phyloP scores from a whole-genome alignment of 176 grass and related monocot species.

The Oryza longistaminata region DNA sequence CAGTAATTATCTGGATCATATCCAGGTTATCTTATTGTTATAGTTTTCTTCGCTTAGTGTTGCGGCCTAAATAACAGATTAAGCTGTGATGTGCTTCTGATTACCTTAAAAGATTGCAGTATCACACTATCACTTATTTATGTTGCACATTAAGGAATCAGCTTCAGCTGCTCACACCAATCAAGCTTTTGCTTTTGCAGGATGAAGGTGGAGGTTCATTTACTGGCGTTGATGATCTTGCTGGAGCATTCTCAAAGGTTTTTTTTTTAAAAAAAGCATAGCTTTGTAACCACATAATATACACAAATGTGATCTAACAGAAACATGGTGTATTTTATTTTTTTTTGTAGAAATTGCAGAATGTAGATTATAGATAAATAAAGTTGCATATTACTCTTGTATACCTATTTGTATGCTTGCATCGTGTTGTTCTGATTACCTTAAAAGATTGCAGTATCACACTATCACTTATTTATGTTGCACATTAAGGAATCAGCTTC shows the following conservation, averaged over 20 bases:
- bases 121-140: background rate
- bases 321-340: background rate
- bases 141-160: background rate
- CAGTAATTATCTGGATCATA: background rate
- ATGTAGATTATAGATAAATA: constrained; percentile 1
- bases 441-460: background rate
- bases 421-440: background rate
- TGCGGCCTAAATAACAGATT: background rate
- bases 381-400: background rate
- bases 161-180: constrained; percentile 1
- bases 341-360: constrained; percentile 14
- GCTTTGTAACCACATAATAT: background rate
- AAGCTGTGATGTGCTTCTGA: background rate
- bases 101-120: background rate
- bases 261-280: background rate
- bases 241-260: constrained; percentile 68
- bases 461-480: background rate
- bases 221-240: constrained; percentile 63
- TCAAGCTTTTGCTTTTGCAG: constrained; percentile 32
- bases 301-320: background rate
- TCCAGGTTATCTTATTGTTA: background rate
- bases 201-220: constrained; percentile 49
- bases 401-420: background rate
- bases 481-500: background rate
- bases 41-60: background rate